Base-by-base conservation (phyloP, 2,329 filamentous ascomycete species). In the Sordariomycetes sp. region DNA sequence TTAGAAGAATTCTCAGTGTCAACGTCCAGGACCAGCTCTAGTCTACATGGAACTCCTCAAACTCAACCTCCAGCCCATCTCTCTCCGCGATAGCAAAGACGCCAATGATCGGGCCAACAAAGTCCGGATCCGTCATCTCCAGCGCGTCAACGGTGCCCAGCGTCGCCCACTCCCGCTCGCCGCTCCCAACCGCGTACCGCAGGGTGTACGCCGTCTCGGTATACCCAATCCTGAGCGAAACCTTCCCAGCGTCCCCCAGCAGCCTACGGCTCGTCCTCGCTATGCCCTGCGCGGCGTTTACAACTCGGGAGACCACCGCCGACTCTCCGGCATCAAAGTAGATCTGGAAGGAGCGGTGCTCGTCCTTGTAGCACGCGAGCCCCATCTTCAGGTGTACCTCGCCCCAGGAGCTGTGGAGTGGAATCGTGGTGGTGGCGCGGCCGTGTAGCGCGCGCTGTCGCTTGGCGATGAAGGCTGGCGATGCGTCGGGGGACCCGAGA, bases 41-140 rank as follows among this genome's bases (percentile, higher is more conserved):
- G 48, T 22, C 48, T 3, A 51, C 48, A 22, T 51, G 15, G 15
- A 51, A 22, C 10, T 51, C 48, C 10, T 22, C n/a, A 51, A 51
- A 51, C 48, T 51, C 20, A n/a, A 51, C 48, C 24, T 51, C 15
- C 12, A 22, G 7, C 20, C 10, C 20, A n/a, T 28, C 10, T 15
- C 6, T 22, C 2, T 28, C 28, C 8, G 54, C 61, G 15, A 62
- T 58, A 15, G 65, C 65, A 50, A 65, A 70, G 1, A 66, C 42
- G 1, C 68, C 68, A 57, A 70, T 62, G 1, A 69, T 61, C 1
- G 68, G 66, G 0, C 68, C 68, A 1, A 66, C 65, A 57, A 70
- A 69, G 58, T 70, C 68, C 20, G 61, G 64, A 12, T 62, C 64
- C 0, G 65, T 67, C 62, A 69, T 59, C 8, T 69, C 65, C 24